phyloP scores from a whole-genome alignment of 805 yeast species.

The Candida palmyrensis region DNA sequence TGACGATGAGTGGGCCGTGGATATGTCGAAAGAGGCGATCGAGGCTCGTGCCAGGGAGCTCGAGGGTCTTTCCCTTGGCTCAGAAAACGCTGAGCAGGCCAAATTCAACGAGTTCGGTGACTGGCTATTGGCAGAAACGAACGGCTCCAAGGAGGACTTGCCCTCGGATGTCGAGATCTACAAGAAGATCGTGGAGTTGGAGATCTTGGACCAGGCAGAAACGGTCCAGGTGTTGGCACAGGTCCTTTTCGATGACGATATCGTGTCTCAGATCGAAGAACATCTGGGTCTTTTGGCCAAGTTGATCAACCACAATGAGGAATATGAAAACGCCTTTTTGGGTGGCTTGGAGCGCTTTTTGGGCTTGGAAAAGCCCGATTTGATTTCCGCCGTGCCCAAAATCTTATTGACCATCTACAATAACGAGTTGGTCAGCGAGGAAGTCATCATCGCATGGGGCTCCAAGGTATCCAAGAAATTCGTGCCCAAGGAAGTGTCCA shows the following conservation, averaged over 20 bases:
- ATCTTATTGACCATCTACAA: conserved; percentile 79
- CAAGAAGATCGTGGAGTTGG: conserved; percentile 80
- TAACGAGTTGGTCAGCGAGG: conserved; percentile 80
- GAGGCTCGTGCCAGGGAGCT: conserved; percentile 85
- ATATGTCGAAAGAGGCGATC: conserved; percentile 94
- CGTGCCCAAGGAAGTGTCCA: conserved; percentile 85
- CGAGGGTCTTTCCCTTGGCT: conserved; percentile 52
- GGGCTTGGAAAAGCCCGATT: conserved; percentile 69
- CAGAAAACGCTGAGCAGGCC: conserved; percentile 36
- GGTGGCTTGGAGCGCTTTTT: conserved; percentile 95
- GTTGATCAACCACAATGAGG: conserved; percentile 53
- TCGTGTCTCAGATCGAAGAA: conserved; percentile 62
- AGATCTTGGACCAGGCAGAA: conserved; percentile 63
- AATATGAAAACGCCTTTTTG: conserved; percentile 80
- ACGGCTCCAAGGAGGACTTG: conserved; percentile 52
- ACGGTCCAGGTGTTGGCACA: conserved; percentile 92
- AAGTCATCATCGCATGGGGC: conserved; percentile 78
- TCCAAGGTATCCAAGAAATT: conserved; percentile 87
- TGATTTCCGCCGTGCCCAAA: conserved; percentile 73
- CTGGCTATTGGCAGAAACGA: conserved; percentile 62
- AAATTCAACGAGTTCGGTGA: conserved; percentile 78
- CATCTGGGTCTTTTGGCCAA: conserved; percentile 84
- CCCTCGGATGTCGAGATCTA: conserved; percentile 88
- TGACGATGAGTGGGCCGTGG: conserved; percentile 97
- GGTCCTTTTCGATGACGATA: conserved; percentile 73